Base-by-base conservation (phyloP, 2,329 filamentous ascomycete genomes). In the Claviceps capensis region DNA sequence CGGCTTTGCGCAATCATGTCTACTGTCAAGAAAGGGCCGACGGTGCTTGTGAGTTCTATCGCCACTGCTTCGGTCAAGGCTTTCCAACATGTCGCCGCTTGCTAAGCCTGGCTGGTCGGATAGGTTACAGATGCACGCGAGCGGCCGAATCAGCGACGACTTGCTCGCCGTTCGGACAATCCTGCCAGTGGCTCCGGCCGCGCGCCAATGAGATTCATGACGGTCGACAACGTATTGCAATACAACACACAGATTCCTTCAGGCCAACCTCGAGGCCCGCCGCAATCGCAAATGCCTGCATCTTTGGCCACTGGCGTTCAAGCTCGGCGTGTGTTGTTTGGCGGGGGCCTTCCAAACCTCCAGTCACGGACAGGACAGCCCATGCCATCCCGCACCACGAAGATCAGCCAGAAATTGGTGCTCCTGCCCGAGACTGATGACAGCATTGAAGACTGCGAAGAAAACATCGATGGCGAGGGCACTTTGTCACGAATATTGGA, bases 321-420 rank as follows among this genome's bases (percentile, higher is more conserved):
- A 0, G 56, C 56, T 2, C 52, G 49, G 38, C 62, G 67, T n/a
- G 60, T 66, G 8, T 57, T 63, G 38, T 54, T 61, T 11, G 60
- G 65, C 5, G 68, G 70, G 11, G 69, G 69, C 11, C 64, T 74
- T 40, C 70, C 72, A 30, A 66, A 65, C 57, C 53, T 62, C 4
- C 66, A 65, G 23, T 69, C 68, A 26, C 69, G 75, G 4, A 71
- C 72, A 50, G 77, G 76, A 55, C 76, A 80, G 52, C 77, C 74
- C 45, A 70, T 96, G 58, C 93, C 91, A 0, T 85, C 88, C 5
- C 80, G 93, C 50, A 94, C 89, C 40, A 94, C 88, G 30, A 96
- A 97, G 67, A 85, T 95, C 57, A 95, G 88, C 66, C 88, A 97
- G 72, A 97, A 97, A 69, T 75, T 98, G n/a, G 93, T 98, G 0